Conservation (phyloP, 2,329 filamentous ascomycete species). For the Paramyrothecium roridum region DNA sequence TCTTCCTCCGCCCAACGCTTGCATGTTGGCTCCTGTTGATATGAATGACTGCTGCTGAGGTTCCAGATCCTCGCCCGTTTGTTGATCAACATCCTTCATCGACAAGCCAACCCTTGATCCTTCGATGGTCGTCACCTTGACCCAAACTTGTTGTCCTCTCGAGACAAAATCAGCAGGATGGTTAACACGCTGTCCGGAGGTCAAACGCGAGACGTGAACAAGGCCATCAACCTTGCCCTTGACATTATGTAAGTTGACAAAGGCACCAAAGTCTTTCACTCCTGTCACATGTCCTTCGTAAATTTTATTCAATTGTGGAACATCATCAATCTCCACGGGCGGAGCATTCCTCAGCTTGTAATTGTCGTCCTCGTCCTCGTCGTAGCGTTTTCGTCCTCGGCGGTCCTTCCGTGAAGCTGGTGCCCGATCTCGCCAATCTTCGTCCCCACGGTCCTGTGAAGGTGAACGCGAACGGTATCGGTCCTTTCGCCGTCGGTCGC, state of each 20-base stretch:
- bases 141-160: constrained; percentile 79
- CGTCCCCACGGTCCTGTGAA: constrained; percentile 36
- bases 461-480: constrained; percentile 35
- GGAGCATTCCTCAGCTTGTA: constrained; percentile 65
- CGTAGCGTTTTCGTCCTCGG: constrained; percentile 34
- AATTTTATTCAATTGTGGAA: constrained; percentile 78
- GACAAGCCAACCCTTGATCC: constrained; percentile 79
- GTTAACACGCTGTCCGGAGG: constrained; percentile 80
- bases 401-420: constrained; percentile 26
- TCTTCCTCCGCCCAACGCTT: constrained; percentile 64
- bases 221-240: constrained; percentile 87
- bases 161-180: constrained; percentile 87
- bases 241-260: constrained; percentile 87
- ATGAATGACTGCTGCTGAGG: constrained; percentile 57
- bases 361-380: constrained; percentile 41
- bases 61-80: constrained; percentile 77
- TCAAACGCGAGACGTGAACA: constrained; percentile 89
- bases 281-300: constrained; percentile 90
- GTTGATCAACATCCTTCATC: constrained; percentile 97
- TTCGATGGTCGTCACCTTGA: constrained; percentile 89
- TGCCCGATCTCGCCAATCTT: constrained; percentile 40
- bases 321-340: constrained; percentile 73
- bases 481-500: constrained; percentile 29
- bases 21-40: constrained; percentile 86
- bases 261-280: constrained; percentile 92